Base-by-base conservation (phyloP, 2,329 filamentous ascomycete genomes). In the Lachnellula hyalina region DNA sequence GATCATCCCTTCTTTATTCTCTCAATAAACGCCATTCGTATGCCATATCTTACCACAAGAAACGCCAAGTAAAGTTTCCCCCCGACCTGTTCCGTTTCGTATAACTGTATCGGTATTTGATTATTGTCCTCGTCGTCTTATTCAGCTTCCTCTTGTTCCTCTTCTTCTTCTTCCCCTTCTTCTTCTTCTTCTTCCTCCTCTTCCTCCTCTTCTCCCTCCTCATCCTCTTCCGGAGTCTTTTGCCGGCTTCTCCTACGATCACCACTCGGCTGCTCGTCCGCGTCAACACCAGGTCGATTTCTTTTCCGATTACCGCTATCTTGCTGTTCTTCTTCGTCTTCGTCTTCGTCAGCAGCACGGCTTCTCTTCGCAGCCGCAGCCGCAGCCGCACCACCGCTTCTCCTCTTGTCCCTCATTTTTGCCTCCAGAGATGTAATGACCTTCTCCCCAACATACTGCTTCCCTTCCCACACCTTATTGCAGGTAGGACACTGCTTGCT, bases 401-500 rank as follows among this genome's bases (percentile, higher is more conserved):
- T 67, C 49, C 67, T 61, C 55, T 64, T 68, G 5, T 62, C 65
- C 49, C 59, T 67, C 55, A 67, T 49, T 40, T 68, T 64, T 34
- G 65, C 63, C 4, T 70, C 69, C 4, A 60, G 67, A 12, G 56
- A 64, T 14, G 66, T 71, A n/a, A 69, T 52, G 4, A 60, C 67
- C 55, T 60, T 63, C 54, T 70, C 63, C 3, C 69, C 69, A n/a
- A 71, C 67, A 53, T 57, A 68, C 40, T 64, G 52, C 51, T 65
- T 59, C 11, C 65, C 67, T 56, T 64, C 67, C 81, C 83, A 86
- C 1, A 70, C 71, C 8, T 67, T 75, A 2, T 73, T 67, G 63
- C 84, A 87, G 55, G 72, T 76, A 0, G 88, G 86, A 65, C 90
- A 96, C 42, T 76, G 79, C 57, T 80, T 79, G 1, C 77, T 77